Evolutionary conservation across 2,329 filamentous ascomycete species (phyloP).

Genomic region (Sarocladiaceae sp.): DNA sequence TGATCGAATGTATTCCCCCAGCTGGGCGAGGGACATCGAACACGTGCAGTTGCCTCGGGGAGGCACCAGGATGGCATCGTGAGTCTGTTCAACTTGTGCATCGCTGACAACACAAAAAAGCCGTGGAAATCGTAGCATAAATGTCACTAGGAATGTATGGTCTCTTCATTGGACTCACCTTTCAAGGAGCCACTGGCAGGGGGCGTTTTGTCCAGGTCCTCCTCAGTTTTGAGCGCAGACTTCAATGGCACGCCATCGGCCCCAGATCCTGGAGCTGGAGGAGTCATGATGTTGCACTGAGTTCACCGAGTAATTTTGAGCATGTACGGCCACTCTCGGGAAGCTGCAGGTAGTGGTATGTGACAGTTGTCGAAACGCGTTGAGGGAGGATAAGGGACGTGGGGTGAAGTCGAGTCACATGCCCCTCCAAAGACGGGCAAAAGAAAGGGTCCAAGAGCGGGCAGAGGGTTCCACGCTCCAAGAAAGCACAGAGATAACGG

Average conservation of each 20-base stretch:
- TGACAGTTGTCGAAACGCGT: background rate
- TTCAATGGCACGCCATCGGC: slow-evolving; percentile 26
- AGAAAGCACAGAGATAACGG: background rate
- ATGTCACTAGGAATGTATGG: no score
- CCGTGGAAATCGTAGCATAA: no score
- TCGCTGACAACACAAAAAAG: no score
- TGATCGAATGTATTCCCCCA: no score
- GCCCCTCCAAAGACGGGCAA: background rate
- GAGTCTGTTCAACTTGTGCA: no score
- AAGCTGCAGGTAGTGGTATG: no score
- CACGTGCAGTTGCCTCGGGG: no score
- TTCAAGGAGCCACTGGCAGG: slow-evolving; percentile 35
- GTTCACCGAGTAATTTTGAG: no score
- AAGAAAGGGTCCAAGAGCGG: background rate
- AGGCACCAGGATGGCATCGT: no score
- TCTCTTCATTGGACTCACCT: no score
- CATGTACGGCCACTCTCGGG: no score
- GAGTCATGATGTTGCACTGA: slow-evolving; percentile 5
- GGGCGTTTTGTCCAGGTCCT: slow-evolving; percentile 32
- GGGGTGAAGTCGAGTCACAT: slow-evolving; percentile 7
- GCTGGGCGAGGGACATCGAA: no score
- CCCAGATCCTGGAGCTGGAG: background rate
- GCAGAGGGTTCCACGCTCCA: background rate
- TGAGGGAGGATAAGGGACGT: background rate
- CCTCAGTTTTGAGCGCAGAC: slow-evolving; percentile 40